phyloP scores from a whole-genome alignment of 148 eudicot genomes.

The Rhododendron simsii region DNA sequence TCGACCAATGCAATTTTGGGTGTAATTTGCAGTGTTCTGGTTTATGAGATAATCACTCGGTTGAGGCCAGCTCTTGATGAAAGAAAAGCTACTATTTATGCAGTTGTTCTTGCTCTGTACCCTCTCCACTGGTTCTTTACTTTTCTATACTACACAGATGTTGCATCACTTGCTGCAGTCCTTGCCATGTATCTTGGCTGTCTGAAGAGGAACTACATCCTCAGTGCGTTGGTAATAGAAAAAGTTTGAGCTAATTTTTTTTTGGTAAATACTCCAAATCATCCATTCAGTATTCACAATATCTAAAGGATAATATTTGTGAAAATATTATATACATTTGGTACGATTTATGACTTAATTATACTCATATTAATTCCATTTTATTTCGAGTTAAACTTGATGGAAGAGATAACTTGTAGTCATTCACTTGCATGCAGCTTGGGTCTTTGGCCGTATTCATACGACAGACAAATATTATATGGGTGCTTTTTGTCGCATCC shows the following conservation, averaged over 20 bases:
- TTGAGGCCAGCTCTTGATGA: slow-evolving; percentile 62
- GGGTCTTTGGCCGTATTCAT: slow-evolving; percentile 75
- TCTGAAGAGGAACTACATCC: slow-evolving; percentile 54
- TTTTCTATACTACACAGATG: slow-evolving; percentile 83
- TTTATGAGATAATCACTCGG: slow-evolving; percentile 54
- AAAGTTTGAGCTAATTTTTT: neutral
- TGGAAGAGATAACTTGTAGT: slow-evolving; percentile 4
- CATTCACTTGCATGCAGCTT: slow-evolving; percentile 49
- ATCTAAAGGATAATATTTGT: neutral
- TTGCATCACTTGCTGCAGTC: slow-evolving; percentile 66
- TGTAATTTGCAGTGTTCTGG: slow-evolving; percentile 57
- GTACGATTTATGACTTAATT: neutral
- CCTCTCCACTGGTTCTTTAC: slow-evolving; percentile 97
- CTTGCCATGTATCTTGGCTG: slow-evolving; percentile 64
- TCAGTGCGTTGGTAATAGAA: slow-evolving; percentile 64
- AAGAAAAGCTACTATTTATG: slow-evolving; percentile 53
- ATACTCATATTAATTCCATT: neutral
- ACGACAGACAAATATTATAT: slow-evolving; percentile 88
- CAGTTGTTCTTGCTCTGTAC: slow-evolving; percentile 65
- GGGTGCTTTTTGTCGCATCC: slow-evolving; percentile 83
- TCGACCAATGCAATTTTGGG: slow-evolving; percentile 71
- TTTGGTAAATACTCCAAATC: neutral
- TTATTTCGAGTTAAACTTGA: neutral
- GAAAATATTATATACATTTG: neutral
- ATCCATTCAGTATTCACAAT: neutral